Conservation (phyloP, 1,139 yeast species). For the Candida frijolesensis region DNA sequence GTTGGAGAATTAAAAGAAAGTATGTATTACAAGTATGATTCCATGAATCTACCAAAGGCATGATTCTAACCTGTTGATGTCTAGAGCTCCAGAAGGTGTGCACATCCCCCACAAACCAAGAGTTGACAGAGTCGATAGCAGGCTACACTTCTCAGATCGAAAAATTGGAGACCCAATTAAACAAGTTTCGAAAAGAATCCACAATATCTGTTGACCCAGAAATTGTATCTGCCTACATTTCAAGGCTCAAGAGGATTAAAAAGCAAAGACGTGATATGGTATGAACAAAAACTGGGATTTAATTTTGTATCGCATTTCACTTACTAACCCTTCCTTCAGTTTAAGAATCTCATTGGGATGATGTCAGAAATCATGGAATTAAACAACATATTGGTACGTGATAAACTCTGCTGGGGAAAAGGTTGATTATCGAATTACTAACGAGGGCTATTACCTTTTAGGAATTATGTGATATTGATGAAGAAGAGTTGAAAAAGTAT, state of each 20-base stretch:
- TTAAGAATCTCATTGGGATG: slow-evolving; percentile 3
- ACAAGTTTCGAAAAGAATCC: neutral
- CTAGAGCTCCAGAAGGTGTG: slow-evolving; percentile 8
- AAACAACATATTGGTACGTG: slow-evolving; percentile 7
- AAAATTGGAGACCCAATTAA: neutral
- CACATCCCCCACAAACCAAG: slow-evolving; percentile 11
- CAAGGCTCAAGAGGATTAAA: slow-evolving; percentile 4
- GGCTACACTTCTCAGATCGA: neutral
- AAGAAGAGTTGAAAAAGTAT: slow-evolving; percentile 1
- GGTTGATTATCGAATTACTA: neutral
- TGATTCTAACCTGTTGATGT: neutral
- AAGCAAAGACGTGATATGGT: slow-evolving; percentile 8
- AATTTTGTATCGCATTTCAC: neutral
- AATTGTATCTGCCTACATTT: neutral
- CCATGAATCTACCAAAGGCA: slow-evolving; percentile 1
- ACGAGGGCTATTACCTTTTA: neutral
- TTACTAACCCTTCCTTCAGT: slow-evolving; percentile 3
- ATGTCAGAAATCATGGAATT: slow-evolving; percentile 6
- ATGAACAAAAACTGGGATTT: neutral
- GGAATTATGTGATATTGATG: slow-evolving; percentile 7
- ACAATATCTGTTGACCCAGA: neutral
- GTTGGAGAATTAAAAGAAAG: slow-evolving; percentile 10
- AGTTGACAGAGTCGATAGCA: slow-evolving; percentile 1
- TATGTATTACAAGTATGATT: slow-evolving; percentile 4
- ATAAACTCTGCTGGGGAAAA: too few species aligned